Conservation (phyloP, 176 grass and related monocot genomes). For the Cymbopogon citratus region DNA sequence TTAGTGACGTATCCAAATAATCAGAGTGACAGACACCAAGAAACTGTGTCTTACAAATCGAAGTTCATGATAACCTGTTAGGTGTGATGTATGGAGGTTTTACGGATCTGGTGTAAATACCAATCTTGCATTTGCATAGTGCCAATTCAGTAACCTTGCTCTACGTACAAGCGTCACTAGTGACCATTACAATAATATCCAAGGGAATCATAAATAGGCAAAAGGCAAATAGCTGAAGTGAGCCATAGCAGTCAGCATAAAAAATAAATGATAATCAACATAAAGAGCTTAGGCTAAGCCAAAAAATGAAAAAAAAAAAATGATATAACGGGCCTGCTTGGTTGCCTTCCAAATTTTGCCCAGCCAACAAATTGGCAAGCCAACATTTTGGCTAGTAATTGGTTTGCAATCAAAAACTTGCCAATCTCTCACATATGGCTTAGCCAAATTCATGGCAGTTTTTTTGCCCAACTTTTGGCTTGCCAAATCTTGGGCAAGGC, state of each 20-base stretch:
- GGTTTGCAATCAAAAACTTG: no score
- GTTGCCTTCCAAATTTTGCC: no score
- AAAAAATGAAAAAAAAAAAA: background rate
- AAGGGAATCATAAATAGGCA: background rate
- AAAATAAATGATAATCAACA: background rate
- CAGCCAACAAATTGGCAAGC: no score
- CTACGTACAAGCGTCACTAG: background rate
- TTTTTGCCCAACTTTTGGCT: no score
- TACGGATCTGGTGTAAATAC: background rate
- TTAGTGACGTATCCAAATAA: background rate
- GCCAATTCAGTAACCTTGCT: background rate
- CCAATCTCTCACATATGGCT: no score
- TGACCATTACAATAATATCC: background rate
- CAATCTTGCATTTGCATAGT: background rate
- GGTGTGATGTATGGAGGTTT: no score
- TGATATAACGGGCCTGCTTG: no score
- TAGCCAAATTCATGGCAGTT: no score
- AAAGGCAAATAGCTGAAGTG: background rate
- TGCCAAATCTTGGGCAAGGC: no score
- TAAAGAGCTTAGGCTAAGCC: background rate
- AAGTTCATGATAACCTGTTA: no score
- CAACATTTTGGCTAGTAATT: no score
- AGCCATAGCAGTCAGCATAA: background rate
- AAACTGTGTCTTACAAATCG: background rate
- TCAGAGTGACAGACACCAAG: background rate